These are phyloP conservation scores for Eucalyptus sideroxylon DNA, from an alignment of 345 rosid species.

Conservation along the genomic window DNA sequence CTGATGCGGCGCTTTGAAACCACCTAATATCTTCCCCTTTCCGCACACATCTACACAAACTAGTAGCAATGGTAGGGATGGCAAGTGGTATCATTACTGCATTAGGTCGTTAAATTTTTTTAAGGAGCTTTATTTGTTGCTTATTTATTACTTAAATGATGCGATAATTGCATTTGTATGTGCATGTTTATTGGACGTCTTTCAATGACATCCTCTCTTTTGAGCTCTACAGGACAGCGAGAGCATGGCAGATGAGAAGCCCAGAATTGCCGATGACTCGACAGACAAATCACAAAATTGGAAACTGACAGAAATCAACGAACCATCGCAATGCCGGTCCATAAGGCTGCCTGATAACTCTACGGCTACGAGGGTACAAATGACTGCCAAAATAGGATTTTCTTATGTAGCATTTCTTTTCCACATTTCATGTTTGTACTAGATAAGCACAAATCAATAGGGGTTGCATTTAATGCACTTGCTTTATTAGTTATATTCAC, in stretches of 20 bases:
- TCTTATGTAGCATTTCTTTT: not conserved
- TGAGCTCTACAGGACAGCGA: not conserved
- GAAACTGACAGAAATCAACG: conserved; percentile 71
- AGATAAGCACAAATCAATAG: too few species aligned
- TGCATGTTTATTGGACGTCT: not conserved
- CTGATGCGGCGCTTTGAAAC: too few species aligned
- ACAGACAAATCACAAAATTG: conserved; percentile 54
- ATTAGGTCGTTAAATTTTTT: too few species aligned
- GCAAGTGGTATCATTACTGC: too few species aligned
- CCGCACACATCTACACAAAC: too few species aligned
- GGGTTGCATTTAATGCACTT: too few species aligned
- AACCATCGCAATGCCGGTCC: conserved; percentile 61
- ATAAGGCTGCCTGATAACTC: conserved; percentile 62
- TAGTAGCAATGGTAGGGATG: too few species aligned
- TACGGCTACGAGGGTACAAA: conserved; percentile 40
- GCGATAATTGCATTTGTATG: too few species aligned
- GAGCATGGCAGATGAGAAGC: conserved; percentile 2
- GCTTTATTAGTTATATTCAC: not conserved
- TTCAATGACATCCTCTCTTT: not conserved
- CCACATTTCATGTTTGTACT: not conserved
- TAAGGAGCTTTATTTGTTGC: too few species aligned
- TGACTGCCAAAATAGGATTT: not conserved
- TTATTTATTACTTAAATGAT: not conserved
- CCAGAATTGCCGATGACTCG: conserved; percentile 49
- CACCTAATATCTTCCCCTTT: too few species aligned